Percentiles rank a stretch among this genome's conserved stretches.
phyloP scores from a whole-genome alignment of 768 basidiomycete genomes.

The Austroboletus festivus region DNA sequence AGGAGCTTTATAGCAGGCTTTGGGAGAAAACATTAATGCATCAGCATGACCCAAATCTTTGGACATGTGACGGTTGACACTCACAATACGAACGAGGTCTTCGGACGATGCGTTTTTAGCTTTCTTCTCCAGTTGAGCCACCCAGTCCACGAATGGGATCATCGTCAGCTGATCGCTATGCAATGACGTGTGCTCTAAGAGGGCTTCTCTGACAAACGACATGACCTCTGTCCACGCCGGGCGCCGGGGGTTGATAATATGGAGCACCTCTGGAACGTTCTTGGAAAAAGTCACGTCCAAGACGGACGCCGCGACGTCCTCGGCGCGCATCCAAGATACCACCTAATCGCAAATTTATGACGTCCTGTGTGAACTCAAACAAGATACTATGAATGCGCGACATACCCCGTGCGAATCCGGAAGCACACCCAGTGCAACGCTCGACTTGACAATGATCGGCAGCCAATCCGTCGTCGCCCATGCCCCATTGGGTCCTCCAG shows the following conservation, averaged over 20 bases:
- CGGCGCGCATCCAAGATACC: slow-evolving; percentile 43
- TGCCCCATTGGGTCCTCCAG: slow-evolving; percentile 31
- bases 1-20: slow-evolving; percentile 35
- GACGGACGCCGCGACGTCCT: slow-evolving; percentile 36
- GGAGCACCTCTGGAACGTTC: slow-evolving; percentile 23
- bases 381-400: background rate
- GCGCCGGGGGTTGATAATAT: slow-evolving; percentile 40
- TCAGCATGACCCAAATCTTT: background rate
- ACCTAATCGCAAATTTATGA: slow-evolving; percentile 29
- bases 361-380: too few relatives aligned
- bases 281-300: slow-evolving; percentile 26
- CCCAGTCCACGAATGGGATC: slow-evolving; percentile 36
- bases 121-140: slow-evolving; percentile 23
- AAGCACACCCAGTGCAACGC: slow-evolving; percentile 25
- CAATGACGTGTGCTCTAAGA: slow-evolving; percentile 10
- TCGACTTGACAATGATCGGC: slow-evolving; percentile 33
- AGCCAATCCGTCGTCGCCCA: slow-evolving; percentile 37
- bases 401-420: slow-evolving; percentile 35
- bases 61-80: too few relatives aligned
- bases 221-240: slow-evolving; percentile 34
- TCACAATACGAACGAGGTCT: slow-evolving; percentile 31
- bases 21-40: too few relatives aligned
- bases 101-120: slow-evolving; percentile 20
- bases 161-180: slow-evolving; percentile 21
- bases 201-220: slow-evolving; percentile 15